A percentile compares a stretch with the other conserved stretches of the same genome.
Evolutionary conservation across 2,329 filamentous ascomycete species (phyloP).

Genomic region (Exserohilum turcica): DNA sequence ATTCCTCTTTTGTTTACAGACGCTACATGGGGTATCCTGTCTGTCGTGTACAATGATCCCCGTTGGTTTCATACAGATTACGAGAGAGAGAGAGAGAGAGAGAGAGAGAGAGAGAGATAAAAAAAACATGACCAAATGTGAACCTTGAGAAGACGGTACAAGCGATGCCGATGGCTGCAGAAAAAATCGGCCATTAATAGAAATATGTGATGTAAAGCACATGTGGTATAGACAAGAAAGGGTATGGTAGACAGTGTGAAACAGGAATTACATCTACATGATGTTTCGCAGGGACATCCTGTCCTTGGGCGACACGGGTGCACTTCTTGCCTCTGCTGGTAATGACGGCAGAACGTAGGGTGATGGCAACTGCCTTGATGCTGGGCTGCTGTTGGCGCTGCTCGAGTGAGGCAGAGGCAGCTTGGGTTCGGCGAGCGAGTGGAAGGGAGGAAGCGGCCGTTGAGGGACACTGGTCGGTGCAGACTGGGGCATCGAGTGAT

Average conservation of each 20-base stretch:
- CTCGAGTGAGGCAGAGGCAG: conserved; percentile 33
- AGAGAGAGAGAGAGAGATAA: no score
- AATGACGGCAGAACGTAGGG: conserved; percentile 32
- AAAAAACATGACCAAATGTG: conserved; percentile 4
- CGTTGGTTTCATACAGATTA: conserved; percentile 13
- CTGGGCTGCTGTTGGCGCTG: conserved; percentile 32
- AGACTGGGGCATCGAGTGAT: conserved; percentile 40
- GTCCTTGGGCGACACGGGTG: conserved; percentile 42
- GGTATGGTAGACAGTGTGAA: conserved; percentile 29
- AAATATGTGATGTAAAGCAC: conserved; percentile 18
- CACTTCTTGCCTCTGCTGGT: conserved; percentile 33
- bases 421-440: conserved; percentile 40
- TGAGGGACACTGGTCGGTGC: conserved; percentile 31
- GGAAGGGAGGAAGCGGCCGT: conserved; percentile 39
- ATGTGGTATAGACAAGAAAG: conserved; percentile 25
- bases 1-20: conserved; percentile 6
- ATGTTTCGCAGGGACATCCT: conserved; percentile 45
- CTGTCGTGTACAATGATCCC: conserved; percentile 16
- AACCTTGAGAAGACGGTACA: conserved; percentile 11
- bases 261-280: conserved; percentile 36
- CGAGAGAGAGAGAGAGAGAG: no score
- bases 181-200: conserved; percentile 25
- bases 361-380: conserved; percentile 39
- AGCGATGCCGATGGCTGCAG: conserved; percentile 16
- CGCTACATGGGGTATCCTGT: conserved; percentile 23